Percentiles rank a stretch among this genome's conserved stretches.
These are phyloP conservation scores for Backusella liffmaniae DNA, from an alignment of 192 early-diverging fungal genomes.

Conservation along the genomic window DNA sequence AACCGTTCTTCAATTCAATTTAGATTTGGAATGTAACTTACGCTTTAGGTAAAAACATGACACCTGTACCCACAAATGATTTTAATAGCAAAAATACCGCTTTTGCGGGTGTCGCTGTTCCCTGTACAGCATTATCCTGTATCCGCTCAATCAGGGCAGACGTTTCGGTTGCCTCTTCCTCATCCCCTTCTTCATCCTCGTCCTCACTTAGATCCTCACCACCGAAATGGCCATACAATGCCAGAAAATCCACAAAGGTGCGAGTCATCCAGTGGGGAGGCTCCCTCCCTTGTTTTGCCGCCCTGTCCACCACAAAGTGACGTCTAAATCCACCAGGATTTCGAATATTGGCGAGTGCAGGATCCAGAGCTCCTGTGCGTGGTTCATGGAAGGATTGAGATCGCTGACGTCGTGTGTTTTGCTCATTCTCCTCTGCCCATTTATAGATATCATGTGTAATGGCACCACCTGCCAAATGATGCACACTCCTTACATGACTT, in stretches of 20 bases:
- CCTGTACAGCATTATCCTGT: conserved; percentile 39
- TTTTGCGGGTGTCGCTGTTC: conserved; percentile 66
- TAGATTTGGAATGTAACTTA: conserved; percentile 30
- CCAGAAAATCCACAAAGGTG: conserved; percentile 94
- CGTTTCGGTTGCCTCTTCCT: conserved; percentile 19
- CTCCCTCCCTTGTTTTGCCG: conserved; percentile 64
- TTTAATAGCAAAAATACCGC: conserved; percentile 79
- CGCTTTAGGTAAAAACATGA: conserved; percentile 66
- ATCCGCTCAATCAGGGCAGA: conserved; percentile 41
- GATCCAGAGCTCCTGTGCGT: conserved; percentile 36
- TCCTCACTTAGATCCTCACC: conserved; percentile 88
- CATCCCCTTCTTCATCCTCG: conserved; percentile 51
- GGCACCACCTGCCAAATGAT: conserved; percentile 66
- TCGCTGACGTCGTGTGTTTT: conserved; percentile 35
- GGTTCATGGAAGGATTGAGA: conserved; percentile 57
- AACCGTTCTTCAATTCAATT: background rate
- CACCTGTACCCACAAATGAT: conserved; percentile 77
- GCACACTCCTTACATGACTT: conserved; percentile 11
- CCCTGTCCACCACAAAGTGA: conserved; percentile 78
- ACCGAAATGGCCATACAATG: conserved; percentile 91
- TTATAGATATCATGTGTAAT: conserved; percentile 89
- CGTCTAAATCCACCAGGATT: conserved; percentile 89
- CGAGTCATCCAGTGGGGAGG: conserved; percentile 77
- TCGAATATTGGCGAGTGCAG: conserved; percentile 47
- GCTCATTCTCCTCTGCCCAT: conserved; percentile 74